These are phyloP conservation scores for Gossypium lobatum DNA, from an alignment of 441 rosid species.

Conservation along the genomic window DNA sequence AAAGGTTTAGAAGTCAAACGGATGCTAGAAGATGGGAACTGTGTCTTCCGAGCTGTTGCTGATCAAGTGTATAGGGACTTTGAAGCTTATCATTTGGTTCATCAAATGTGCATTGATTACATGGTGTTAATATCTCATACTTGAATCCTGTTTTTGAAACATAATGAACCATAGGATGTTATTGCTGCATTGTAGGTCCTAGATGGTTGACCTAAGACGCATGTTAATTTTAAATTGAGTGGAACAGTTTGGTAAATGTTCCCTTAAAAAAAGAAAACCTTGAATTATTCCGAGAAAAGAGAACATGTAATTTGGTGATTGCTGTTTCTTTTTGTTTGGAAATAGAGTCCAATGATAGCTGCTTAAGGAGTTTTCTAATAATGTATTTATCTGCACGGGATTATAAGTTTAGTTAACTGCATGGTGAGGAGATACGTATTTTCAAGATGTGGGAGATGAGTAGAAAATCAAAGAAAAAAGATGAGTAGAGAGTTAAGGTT, in stretches of 20 bases:
- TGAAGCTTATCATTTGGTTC: constrained; percentile 56
- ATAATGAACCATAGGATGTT: not conserved
- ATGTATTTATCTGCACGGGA: not conserved
- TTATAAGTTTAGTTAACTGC: not conserved
- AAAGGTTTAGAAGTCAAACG: constrained; percentile 82
- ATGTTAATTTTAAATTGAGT: not conserved
- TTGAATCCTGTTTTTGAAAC: not conserved
- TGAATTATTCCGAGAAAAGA: not conserved
- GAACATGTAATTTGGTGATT: not conserved
- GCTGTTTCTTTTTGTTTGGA: not conserved
- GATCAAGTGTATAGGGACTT: constrained; percentile 98
- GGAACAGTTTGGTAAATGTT: not conserved
- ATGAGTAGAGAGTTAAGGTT: not conserved
- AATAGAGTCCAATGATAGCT: too few relatives aligned
- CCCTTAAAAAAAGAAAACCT: not conserved
- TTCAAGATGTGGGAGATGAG: not conserved
- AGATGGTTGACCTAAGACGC: not conserved
- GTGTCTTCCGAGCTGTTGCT: constrained; percentile 95
- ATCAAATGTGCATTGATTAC: constrained; percentile 96
- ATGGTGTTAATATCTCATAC: constrained; percentile 49
- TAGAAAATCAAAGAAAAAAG: not conserved
- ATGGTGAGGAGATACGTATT: not conserved
- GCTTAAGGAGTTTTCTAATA: not conserved
- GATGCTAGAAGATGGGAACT: constrained; percentile 97
- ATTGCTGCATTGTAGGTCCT: not conserved